Evolutionary conservation across 1,139 yeast genomes (phyloP).

Genomic region (Casaregolazyma suthepensis): DNA sequence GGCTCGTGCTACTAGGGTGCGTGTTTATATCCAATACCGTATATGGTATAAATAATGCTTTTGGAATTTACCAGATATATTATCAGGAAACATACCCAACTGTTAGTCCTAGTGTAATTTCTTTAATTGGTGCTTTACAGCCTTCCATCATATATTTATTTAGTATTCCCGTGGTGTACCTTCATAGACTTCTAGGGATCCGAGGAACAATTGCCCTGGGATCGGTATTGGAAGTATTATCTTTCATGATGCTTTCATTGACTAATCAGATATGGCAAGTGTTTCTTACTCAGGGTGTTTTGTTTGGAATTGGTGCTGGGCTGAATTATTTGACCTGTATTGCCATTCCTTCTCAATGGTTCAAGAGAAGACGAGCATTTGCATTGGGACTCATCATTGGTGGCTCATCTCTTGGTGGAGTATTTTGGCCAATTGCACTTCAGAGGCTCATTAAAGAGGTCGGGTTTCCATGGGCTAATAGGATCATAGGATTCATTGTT

Average conservation of each 20-base stretch:
- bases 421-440: constrained; percentile 45
- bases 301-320: constrained; percentile 46
- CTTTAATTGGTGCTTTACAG: constrained; percentile 50
- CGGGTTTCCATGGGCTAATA: constrained; percentile 50
- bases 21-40: constrained; percentile 24
- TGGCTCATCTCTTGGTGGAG: constrained; percentile 62
- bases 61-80: constrained; percentile 56
- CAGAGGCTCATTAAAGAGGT: constrained; percentile 34
- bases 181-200: constrained; percentile 45
- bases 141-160: constrained; percentile 42
- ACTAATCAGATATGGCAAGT: constrained; percentile 48
- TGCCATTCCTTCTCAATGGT: constrained; percentile 40
- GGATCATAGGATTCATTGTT: constrained; percentile 41
- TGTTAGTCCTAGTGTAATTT: constrained; percentile 36
- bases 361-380: constrained; percentile 47
- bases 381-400: constrained; percentile 55
- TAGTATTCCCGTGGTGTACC: constrained; percentile 42
- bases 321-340: constrained; percentile 25
- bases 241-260: constrained; percentile 48
- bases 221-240: constrained; percentile 41
- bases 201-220: constrained; percentile 35
- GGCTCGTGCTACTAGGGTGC: constrained; percentile 28
- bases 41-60: constrained; percentile 47
- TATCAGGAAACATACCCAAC: constrained; percentile 42
- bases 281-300: constrained; percentile 47